phyloP scores from a whole-genome alignment of 352 stramenopile genomes.

The Pythium pectinolyticum region DNA sequence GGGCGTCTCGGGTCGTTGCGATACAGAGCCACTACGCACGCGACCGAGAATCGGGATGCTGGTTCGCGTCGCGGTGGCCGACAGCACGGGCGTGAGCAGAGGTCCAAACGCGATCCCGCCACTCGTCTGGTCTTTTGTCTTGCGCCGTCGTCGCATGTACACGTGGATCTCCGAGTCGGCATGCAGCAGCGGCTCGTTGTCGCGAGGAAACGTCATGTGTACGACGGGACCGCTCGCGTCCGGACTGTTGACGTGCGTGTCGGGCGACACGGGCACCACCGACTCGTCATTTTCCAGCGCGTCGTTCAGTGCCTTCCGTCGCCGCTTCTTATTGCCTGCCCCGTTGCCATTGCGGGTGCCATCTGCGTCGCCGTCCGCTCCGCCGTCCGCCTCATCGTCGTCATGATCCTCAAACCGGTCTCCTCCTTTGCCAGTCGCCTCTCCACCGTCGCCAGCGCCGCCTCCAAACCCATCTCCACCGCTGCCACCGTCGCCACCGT shows the following conservation, averaged over 20 bases:
- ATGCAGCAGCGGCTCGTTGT: slow-evolving; percentile 37
- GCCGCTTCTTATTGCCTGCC: slow-evolving; percentile 39
- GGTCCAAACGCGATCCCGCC: not conserved
- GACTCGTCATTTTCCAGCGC: slow-evolving; percentile 60
- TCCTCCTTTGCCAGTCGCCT: slow-evolving; percentile 9
- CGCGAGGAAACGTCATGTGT: slow-evolving; percentile 60
- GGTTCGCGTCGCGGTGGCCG: not conserved
- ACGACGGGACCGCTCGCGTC: slow-evolving; percentile 45
- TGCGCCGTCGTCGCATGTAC: slow-evolving; percentile 61
- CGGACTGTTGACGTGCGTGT: slow-evolving; percentile 72
- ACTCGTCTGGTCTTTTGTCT: slow-evolving; percentile 12
- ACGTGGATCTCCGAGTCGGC: slow-evolving; percentile 46
- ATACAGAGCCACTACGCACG: not conserved
- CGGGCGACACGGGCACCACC: slow-evolving; percentile 53
- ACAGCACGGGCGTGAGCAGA: slow-evolving; percentile 4
- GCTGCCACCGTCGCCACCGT: slow-evolving; percentile 31
- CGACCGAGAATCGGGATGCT: slow-evolving; percentile 9
- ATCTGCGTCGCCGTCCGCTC: slow-evolving; percentile 42
- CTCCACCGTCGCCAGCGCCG: slow-evolving; percentile 25
- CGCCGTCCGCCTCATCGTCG: slow-evolving; percentile 44
- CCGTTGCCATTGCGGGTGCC: slow-evolving; percentile 33
- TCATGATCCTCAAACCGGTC: slow-evolving; percentile 36
- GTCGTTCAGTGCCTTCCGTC: slow-evolving; percentile 45
- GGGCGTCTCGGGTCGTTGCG: slow-evolving; percentile 1
- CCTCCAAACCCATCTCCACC: slow-evolving; percentile 8